phyloP scores from a whole-genome alignment of 139 green algal species.

The Nannochloris sp. region DNA sequence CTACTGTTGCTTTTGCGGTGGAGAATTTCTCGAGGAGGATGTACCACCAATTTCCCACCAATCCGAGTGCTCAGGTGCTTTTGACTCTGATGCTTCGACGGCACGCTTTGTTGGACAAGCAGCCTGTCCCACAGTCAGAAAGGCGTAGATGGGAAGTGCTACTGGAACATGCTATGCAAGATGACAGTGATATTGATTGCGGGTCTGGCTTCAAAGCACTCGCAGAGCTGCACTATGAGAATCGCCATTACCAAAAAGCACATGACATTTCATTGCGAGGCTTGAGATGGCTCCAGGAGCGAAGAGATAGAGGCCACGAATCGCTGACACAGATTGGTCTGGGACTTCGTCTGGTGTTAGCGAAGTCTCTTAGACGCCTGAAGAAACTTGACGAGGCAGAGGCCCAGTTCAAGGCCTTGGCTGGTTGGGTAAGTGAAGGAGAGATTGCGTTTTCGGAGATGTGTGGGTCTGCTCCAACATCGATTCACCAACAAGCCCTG shows the following conservation, averaged over 20 bases:
- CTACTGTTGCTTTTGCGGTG: slow-evolving; percentile 16
- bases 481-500: slow-evolving; percentile 63
- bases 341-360: slow-evolving; percentile 32
- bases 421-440: slow-evolving; percentile 58
- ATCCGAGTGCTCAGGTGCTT: slow-evolving; percentile 29
- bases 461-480: slow-evolving; percentile 45
- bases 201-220: slow-evolving; percentile 44
- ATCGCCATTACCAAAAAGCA: slow-evolving; percentile 28
- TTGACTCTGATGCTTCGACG: slow-evolving; percentile 42
- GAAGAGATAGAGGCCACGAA: slow-evolving; percentile 38
- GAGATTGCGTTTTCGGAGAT: slow-evolving; percentile 54
- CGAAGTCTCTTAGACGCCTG: slow-evolving; percentile 40
- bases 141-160: slow-evolving; percentile 19
- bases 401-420: slow-evolving; percentile 34
- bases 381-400: slow-evolving; percentile 42
- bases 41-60: slow-evolving; percentile 33
- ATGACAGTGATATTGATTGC: slow-evolving; percentile 17
- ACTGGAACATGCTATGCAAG: slow-evolving; percentile 26
- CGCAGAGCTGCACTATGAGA: slow-evolving; percentile 53
- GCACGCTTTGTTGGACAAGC: slow-evolving; percentile 7
- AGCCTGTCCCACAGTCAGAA: slow-evolving; percentile 16
- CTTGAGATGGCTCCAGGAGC: slow-evolving; percentile 18
- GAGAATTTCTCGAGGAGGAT: slow-evolving; percentile 29
- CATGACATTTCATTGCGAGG: slow-evolving; percentile 19
- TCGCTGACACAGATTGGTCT: slow-evolving; percentile 42